These are phyloP conservation scores for Penicillium cosmopolitanum DNA, from an alignment of 495 filamentous ascomycete genomes.

Conservation along the genomic window DNA sequence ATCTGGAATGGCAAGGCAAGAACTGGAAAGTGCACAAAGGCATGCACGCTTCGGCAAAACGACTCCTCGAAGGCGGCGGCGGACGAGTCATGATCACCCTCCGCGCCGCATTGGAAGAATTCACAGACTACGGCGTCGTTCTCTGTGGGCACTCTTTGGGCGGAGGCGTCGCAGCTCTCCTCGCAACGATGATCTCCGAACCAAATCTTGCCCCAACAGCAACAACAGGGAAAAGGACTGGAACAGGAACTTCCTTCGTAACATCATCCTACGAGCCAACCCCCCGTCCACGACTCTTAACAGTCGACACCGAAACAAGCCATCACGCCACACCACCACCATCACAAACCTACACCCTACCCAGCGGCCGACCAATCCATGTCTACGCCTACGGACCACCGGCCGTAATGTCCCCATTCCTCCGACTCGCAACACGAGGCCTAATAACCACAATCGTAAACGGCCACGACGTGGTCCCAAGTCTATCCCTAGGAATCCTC, in stretches of 20 bases:
- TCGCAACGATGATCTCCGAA: conserved; percentile 74
- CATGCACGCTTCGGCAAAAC: conserved; percentile 76
- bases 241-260: conserved; percentile 56
- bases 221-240: too few species aligned
- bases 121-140: conserved; percentile 72
- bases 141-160: conserved; percentile 79
- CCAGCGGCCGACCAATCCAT: conserved; percentile 69
- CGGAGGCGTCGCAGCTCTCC: conserved; percentile 72
- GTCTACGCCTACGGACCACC: conserved; percentile 82
- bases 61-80: conserved; percentile 69
- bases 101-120: conserved; percentile 70
- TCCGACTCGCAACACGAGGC: conserved; percentile 71
- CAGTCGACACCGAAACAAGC: conserved; percentile 27
- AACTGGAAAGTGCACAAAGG: conserved; percentile 79
- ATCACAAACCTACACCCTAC: conserved; percentile 53
- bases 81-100: conserved; percentile 67
- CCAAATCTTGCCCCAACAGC: conserved; percentile 46
- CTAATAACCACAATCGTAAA: conserved; percentile 77
- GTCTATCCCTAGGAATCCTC: conserved; percentile 72
- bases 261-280: conserved; percentile 45
- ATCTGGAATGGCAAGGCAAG: conserved; percentile 67
- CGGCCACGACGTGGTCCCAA: conserved; percentile 73
- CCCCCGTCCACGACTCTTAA: conserved; percentile 45
- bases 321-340: conserved; percentile 12
- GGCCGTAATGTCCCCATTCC: conserved; percentile 70